Base-by-base conservation (phyloP, 371 early-diverging fungal genomes). In the Saksenaea oblongispora region DNA sequence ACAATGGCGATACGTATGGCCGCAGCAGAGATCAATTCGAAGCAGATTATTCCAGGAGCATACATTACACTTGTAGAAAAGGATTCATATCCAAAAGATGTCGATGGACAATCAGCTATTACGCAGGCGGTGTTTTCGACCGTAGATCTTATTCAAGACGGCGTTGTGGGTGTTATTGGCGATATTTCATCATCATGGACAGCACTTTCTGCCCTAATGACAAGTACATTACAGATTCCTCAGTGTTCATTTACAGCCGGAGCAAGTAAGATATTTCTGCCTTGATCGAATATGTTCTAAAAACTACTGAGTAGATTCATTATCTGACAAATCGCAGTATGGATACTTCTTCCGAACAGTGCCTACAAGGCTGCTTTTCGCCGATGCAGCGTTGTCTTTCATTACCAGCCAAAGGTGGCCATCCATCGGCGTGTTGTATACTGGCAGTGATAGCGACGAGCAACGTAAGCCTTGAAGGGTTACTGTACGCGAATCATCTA, bases 51-150 rank as follows among this genome's bases (percentile, higher is more conserved):
- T 26, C 73, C 75, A 10, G 75, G 73, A 4, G 78, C 73, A 7
- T 78, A 67, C 34, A 66, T 78, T 34, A 74, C 78, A 5, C 37
- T 78, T 34, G 73, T 78, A n/a, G 67, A 71, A 26, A 74, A 73
- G 47, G 78, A 78, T 42, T 78, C 78, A 9, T 78, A 70, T 59
- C 74, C 74, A 56, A 58, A 34, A n/a, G 73, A 72, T 13, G 63
- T 71, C 1, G 59, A 65, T 63, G 64, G 66, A 59, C 67, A 54
- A 61, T 35, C 41, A 56, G 55, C 55, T 61, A 58, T 70, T 64
- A 71, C 62, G 64, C 62, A 67, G 26, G 78, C 75, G 9, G 75
- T 78, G 28, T 78, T 69, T 56, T 72, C 78, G 3, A 65, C 78
- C 1, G 78, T 74, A 26, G 66, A 73, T 0, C 42, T 78, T 27